Base-by-base conservation (phyloP, 1,284 basidiomycete genomes). In the Jaminaea rosea region DNA sequence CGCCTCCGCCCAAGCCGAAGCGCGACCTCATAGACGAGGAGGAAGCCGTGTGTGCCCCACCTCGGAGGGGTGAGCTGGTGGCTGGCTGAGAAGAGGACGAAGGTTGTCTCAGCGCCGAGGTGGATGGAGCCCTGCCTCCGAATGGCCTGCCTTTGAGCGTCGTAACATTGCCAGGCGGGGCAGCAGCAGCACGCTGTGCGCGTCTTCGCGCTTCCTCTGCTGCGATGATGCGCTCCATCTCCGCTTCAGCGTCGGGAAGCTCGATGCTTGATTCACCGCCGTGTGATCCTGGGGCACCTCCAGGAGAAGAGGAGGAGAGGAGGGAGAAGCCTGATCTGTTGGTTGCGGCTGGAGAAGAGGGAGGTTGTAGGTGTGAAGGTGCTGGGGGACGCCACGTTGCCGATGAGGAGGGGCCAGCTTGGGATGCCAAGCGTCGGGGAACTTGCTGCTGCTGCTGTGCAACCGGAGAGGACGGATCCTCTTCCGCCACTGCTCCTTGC, bases 221-320 rank as follows among this genome's bases (percentile, higher is more conserved):
- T 1, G 26, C 32, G 17, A 49, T 45, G 23, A 49, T 49, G 2
- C 24, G 36, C 9, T 23, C 13, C 26, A 34, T 49, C 13, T 44
- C 24, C 11, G 47, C 47, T 26, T 49, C 47, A 21, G 41, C 47
- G 34, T 49, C 47, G 15, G 47, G 47, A 3, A 49, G 42, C 37
- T 34, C 32, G 27, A 13, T 26, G 36, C 5, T 6, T 11, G 21
- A 34, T 1, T 49, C 45, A 15, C 15, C 47, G 11, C 13, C 24
- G 15, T 27, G 28, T 7, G 13, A 9, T 9, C 47, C 47, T 23
- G 11, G 4, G 11, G 11, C 15, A 13, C 13, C 23, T 11, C 39
- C 39, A 10, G 21, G 34, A 4, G 34, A 36, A 10, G 34, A 36
- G 10, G 34, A 36, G 10, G 21, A 36, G 34, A n/a, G 34, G 9